These are phyloP conservation scores for Neofusicoccum sp. DNA, from an alignment of 2,329 filamentous ascomycete species.

Conservation along the genomic window DNA sequence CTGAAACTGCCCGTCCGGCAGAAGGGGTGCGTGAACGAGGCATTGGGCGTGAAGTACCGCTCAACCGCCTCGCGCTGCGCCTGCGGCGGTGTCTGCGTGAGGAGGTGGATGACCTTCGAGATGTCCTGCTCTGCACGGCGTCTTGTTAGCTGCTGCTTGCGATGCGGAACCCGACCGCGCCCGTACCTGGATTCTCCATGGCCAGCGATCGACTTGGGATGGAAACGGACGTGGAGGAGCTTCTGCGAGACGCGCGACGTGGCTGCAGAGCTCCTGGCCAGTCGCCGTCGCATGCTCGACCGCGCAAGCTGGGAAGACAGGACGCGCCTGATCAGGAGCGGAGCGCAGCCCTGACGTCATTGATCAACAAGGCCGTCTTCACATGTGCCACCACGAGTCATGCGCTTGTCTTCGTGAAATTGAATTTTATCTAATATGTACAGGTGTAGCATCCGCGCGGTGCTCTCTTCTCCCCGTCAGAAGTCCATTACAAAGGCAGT, in stretches of 20 bases:
- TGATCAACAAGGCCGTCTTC: not conserved
- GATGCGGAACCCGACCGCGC: not conserved
- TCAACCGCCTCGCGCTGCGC: conserved; percentile 66
- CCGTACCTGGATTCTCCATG: conserved; percentile 34
- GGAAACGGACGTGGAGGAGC: not conserved
- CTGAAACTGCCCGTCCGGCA: conserved; percentile 62
- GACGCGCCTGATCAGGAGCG: not conserved
- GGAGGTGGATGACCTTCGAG: conserved; percentile 61
- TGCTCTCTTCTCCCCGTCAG: conserved; percentile 20
- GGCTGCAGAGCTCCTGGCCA: too few species aligned
- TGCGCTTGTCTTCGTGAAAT: not conserved
- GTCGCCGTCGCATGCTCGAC: too few species aligned
- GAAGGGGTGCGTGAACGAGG: conserved; percentile 75
- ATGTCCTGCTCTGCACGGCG: conserved; percentile 57
- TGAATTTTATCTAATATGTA: not conserved
- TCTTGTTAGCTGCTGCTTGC: conserved; percentile 7
- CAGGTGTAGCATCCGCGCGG: not conserved
- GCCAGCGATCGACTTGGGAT: not conserved
- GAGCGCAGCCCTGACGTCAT: not conserved
- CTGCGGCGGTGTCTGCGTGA: conserved; percentile 65
- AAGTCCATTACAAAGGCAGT: conserved; percentile 28
- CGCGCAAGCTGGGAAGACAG: too few species aligned
- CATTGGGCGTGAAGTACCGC: conserved; percentile 70
- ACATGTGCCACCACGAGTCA: not conserved
- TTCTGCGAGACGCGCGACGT: not conserved